phyloP scores from a whole-genome alignment of 441 rosid species.

The Croton setiger region DNA sequence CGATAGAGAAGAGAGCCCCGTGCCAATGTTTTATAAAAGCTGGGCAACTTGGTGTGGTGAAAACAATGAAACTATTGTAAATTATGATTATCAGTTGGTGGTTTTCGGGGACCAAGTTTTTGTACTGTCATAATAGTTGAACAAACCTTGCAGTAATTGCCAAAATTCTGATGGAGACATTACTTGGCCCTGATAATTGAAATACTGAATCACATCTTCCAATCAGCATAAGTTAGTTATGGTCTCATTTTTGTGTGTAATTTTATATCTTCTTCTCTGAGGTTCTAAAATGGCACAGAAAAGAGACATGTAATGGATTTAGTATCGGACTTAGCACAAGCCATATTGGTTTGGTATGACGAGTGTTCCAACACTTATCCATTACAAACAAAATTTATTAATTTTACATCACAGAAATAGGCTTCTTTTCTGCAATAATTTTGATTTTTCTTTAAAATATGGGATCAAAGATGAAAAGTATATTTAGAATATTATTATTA shows the following conservation, averaged over 20 bases:
- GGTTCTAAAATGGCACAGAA: background rate
- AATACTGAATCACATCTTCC: conserved; percentile 15
- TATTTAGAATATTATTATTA: too few species aligned
- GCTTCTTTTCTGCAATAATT: too few species aligned
- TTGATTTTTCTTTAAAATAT: too few species aligned
- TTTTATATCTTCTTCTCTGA: background rate
- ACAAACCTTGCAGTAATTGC: background rate
- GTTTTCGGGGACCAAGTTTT: conserved; percentile 21
- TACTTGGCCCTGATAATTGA: background rate
- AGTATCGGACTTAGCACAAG: too few species aligned
- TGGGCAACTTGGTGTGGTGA: conserved; percentile 17
- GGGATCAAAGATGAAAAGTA: too few species aligned
- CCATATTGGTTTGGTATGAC: too few species aligned
- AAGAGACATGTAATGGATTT: too few species aligned
- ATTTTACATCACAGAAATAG: too few species aligned
- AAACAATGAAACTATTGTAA: background rate
- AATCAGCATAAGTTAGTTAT: conserved; percentile 6
- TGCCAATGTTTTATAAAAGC: background rate
- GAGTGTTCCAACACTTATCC: too few species aligned
- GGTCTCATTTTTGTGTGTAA: background rate
- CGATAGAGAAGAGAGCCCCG: conserved; percentile 8
- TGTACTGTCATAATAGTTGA: conserved; percentile 13
- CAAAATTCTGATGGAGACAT: conserved; percentile 7
- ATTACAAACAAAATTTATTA: too few species aligned
- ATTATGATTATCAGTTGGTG: background rate